Evolutionary conservation across 2,329 filamentous ascomycete genomes (phyloP).

Genomic region (Cadophora malorum): DNA sequence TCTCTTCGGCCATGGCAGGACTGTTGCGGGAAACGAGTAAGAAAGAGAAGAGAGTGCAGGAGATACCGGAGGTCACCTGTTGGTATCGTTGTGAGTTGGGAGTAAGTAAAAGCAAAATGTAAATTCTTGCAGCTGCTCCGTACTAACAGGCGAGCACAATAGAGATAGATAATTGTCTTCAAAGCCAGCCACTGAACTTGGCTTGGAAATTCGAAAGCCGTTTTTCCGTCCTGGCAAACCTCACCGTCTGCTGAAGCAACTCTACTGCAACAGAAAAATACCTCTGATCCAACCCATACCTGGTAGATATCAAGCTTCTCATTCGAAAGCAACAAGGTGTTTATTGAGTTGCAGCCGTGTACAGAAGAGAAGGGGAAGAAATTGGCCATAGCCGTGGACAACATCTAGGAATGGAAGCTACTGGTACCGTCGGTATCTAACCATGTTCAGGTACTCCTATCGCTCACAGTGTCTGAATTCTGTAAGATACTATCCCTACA

Average conservation of each 20-base stretch:
- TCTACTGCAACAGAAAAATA: no score
- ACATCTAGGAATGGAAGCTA: no score
- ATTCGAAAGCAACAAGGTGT: no score
- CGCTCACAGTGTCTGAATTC: no score
- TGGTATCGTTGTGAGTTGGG: background rate
- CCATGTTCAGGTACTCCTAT: no score
- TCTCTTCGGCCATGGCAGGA: background rate
- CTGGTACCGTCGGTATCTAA: no score
- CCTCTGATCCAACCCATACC: no score
- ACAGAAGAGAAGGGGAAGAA: no score
- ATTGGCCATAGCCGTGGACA: no score
- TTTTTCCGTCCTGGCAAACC: background rate
- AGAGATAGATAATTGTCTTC: background rate
- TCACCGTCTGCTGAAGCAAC: background rate
- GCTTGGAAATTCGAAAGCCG: background rate
- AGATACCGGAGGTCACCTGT: background rate
- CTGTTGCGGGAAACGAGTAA: background rate
- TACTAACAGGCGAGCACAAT: slow-evolving; percentile 3
- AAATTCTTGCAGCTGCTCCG: background rate
- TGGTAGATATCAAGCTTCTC: no score
- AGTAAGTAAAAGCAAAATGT: background rate
- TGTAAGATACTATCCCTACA: no score
- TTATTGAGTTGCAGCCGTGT: no score
- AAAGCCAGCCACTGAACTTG: background rate
- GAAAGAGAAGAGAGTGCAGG: background rate